Percentiles rank a stretch among this genome's conserved stretches.
These are phyloP conservation scores for Coemansia sp. DNA, from an alignment of 192 early-diverging fungal species.

Conservation along the genomic window DNA sequence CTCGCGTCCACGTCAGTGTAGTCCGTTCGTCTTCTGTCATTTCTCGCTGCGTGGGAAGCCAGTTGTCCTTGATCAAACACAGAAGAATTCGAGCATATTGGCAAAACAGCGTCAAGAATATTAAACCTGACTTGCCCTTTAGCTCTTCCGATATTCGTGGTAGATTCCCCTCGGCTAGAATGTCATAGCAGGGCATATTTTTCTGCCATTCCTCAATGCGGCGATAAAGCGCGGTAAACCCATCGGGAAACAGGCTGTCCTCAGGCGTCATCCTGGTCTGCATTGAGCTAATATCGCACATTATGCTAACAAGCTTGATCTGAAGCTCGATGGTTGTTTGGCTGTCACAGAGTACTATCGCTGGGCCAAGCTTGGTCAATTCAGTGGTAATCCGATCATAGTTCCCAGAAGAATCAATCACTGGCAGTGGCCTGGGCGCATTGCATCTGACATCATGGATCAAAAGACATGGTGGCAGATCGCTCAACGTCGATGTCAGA, in stretches of 20 bases:
- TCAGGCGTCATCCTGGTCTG: slow-evolving; percentile 34
- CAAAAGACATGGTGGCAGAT: slow-evolving; percentile 33
- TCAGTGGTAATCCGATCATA: background rate
- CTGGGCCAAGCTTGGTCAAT: slow-evolving; percentile 31
- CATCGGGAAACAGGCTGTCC: slow-evolving; percentile 25
- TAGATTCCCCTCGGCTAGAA: slow-evolving; percentile 21
- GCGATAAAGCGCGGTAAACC: slow-evolving; percentile 15
- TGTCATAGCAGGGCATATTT: slow-evolving; percentile 24
- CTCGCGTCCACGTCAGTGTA: slow-evolving; percentile 32
- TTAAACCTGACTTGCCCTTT: slow-evolving; percentile 6
- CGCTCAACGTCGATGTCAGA: slow-evolving; percentile 35
- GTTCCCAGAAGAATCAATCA: background rate
- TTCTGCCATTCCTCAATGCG: slow-evolving; percentile 25
- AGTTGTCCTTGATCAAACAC: slow-evolving; percentile 46
- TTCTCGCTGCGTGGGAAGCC: slow-evolving; percentile 25
- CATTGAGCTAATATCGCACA: slow-evolving; percentile 34
- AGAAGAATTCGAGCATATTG: slow-evolving; percentile 42
- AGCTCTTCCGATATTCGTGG: slow-evolving; percentile 12
- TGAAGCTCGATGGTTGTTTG: slow-evolving; percentile 27
- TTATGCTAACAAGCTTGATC: slow-evolving; percentile 35
- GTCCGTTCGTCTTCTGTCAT: slow-evolving; percentile 28
- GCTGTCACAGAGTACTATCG: slow-evolving; percentile 40
- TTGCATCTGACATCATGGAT: slow-evolving; percentile 39
- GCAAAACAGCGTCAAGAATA: slow-evolving; percentile 32
- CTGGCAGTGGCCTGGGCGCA: slow-evolving; percentile 20